Conservation (phyloP, 1,139 yeast species). For the Debaryomyces udenii region DNA sequence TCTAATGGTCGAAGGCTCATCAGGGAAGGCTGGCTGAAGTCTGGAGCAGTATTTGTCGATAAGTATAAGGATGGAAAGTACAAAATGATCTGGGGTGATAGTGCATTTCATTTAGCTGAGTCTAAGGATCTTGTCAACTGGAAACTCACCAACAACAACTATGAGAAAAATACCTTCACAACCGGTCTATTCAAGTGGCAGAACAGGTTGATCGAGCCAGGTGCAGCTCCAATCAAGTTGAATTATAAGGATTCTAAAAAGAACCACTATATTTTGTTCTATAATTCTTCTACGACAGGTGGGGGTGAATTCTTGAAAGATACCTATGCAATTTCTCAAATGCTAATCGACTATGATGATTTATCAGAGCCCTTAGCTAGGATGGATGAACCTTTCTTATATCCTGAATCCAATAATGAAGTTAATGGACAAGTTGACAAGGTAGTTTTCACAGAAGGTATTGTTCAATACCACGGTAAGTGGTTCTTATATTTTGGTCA, state of each 20-base stretch:
- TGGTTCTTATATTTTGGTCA: constrained; percentile 51
- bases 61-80: constrained; percentile 37
- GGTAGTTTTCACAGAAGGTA: constrained; percentile 50
- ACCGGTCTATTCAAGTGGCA: constrained; percentile 36
- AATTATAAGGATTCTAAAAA: constrained; percentile 21
- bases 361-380: constrained; percentile 44
- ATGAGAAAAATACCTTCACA: constrained; percentile 30
- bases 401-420: constrained; percentile 42
- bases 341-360: constrained; percentile 47
- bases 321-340: constrained; percentile 43
- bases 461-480: constrained; percentile 46
- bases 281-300: constrained; percentile 47
- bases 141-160: constrained; percentile 28
- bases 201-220: constrained; percentile 45
- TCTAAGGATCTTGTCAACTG: constrained; percentile 40
- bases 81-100: constrained; percentile 52
- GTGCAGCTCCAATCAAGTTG: constrained; percentile 47
- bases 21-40: constrained; percentile 46
- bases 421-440: constrained; percentile 45
- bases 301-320: constrained; percentile 32
- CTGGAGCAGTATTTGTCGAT: constrained; percentile 47
- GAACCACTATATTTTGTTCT: constrained; percentile 43
- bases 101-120: constrained; percentile 41
- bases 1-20: constrained; percentile 28
- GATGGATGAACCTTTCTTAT: constrained; percentile 39